Conservation (phyloP, 2,329 filamentous ascomycete species). For the Scedosporium aurantiacum region DNA sequence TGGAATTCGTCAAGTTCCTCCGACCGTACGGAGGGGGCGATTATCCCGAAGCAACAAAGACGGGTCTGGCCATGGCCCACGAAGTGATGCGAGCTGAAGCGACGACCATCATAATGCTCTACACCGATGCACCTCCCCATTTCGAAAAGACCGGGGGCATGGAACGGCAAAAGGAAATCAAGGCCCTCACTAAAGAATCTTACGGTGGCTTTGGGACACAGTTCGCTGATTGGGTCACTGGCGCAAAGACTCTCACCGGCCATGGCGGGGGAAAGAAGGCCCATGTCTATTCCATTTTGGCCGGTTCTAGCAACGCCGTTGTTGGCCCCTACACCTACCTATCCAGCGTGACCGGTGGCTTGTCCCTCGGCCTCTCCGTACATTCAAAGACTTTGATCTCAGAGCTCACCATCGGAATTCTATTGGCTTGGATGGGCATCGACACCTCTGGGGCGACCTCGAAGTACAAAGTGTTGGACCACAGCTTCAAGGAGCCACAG, state of each 20-base stretch:
- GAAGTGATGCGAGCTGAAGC: conserved; percentile 33
- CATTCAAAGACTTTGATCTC: conserved; percentile 22
- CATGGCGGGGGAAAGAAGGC: conserved; percentile 18
- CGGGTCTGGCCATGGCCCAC: conserved; percentile 34
- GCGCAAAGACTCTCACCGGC: conserved; percentile 21
- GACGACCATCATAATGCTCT: conserved; percentile 37
- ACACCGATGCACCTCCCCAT: conserved; percentile 38
- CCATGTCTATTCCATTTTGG: conserved; percentile 32
- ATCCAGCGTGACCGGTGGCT: conserved; percentile 28
- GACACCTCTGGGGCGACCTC: conserved; percentile 9
- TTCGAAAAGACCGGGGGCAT: conserved; percentile 17
- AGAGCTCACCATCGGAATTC: conserved; percentile 26
- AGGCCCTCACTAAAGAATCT: conserved; percentile 8
- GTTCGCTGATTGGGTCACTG: conserved; percentile 34
- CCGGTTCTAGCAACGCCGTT: conserved; percentile 15
- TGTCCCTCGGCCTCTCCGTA: conserved; percentile 22
- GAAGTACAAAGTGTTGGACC: conserved; percentile 5
- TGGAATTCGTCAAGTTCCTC: conserved; percentile 24
- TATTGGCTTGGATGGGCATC: conserved; percentile 26
- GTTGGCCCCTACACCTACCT: conserved; percentile 28
- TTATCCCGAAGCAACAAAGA: conserved; percentile 37
- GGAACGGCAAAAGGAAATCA: conserved; percentile 20
- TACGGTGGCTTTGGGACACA: conserved; percentile 21
- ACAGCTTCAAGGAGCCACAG: conserved; percentile 8
- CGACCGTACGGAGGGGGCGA: conserved; percentile 24